phyloP scores from a whole-genome alignment of 2,329 filamentous ascomycete genomes.

The Aspergillus tamarii region DNA sequence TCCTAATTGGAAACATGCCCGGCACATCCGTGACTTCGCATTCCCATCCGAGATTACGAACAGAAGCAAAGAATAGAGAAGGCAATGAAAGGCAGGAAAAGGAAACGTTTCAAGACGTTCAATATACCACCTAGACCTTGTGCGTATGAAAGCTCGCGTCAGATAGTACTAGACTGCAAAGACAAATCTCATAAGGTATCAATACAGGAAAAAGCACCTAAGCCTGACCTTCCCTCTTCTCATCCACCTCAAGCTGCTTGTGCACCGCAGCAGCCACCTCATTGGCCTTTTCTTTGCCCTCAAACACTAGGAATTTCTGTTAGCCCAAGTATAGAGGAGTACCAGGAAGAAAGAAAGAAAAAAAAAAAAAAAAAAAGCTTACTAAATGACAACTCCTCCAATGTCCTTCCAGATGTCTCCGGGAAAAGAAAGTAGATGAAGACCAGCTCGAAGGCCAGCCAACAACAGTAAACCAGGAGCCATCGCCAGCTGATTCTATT shows the following conservation, averaged over 20 bases:
- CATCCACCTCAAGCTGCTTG: conserved; percentile 33
- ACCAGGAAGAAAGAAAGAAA: neutral
- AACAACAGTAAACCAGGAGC: conserved; percentile 49
- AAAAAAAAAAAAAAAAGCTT: conserved; percentile 22
- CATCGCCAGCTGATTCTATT: conserved; percentile 50
- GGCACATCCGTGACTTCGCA: too few species aligned
- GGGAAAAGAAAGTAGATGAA: conserved; percentile 53
- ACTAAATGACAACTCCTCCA: conserved; percentile 53
- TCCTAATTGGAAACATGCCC: too few species aligned
- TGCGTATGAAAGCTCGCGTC: neutral
- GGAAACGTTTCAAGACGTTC: neutral
- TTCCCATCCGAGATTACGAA: too few species aligned
- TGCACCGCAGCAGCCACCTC: conserved; percentile 41
- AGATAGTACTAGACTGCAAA: neutral
- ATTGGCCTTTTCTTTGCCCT: conserved; percentile 40
- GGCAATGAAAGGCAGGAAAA: neutral
- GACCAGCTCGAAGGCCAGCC: conserved; percentile 45
- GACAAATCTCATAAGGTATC: neutral
- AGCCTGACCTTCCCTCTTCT: neutral
- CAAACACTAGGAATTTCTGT: conserved; percentile 35
- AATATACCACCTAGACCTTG: neutral
- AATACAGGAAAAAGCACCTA: neutral
- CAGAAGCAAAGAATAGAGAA: too few species aligned
- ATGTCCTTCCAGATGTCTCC: conserved; percentile 45
- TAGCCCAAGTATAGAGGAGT: conserved; percentile 10